These are phyloP conservation scores for Saururus chinensis DNA, from an alignment of 164 flowering plant species.

Conservation along the genomic window DNA sequence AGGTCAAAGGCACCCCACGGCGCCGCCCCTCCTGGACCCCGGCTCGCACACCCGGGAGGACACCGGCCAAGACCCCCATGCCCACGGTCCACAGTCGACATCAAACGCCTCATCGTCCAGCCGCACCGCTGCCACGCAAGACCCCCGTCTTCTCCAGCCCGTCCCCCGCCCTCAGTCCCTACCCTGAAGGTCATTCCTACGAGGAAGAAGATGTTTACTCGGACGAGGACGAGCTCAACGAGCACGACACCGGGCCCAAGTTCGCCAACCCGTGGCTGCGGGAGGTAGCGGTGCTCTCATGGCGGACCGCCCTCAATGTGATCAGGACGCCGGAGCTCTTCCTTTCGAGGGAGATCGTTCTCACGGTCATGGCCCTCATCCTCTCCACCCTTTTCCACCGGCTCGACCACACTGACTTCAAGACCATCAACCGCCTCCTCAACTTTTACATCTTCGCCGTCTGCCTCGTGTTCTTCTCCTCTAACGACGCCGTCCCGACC, in stretches of 20 bases:
- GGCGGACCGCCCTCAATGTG: slow-evolving; percentile 55
- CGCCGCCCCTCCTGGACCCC: slow-evolving; percentile 77
- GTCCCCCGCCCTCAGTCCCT: slow-evolving; percentile 14
- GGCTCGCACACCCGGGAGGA: slow-evolving; percentile 48
- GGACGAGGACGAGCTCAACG: slow-evolving; percentile 35
- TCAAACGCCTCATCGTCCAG: slow-evolving; percentile 11
- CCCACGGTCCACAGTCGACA: slow-evolving; percentile 9
- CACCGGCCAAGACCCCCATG: slow-evolving; percentile 39
- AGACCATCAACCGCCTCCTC: slow-evolving; percentile 47
- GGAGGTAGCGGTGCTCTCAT: slow-evolving; percentile 59
- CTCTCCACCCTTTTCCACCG: slow-evolving; percentile 50
- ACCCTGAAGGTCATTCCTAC: slow-evolving; percentile 4
- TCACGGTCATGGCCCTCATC: slow-evolving; percentile 58
- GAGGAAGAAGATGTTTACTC: slow-evolving; percentile 21
- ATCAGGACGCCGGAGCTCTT: slow-evolving; percentile 74
- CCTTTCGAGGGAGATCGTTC: slow-evolving; percentile 61
- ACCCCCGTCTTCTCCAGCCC: slow-evolving; percentile 6
- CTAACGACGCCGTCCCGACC: slow-evolving; percentile 75
- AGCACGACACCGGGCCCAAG: slow-evolving; percentile 33
- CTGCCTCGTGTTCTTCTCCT: slow-evolving; percentile 72
- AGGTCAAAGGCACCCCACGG: slow-evolving; percentile 56
- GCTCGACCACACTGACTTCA: slow-evolving; percentile 20
- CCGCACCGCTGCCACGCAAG: neutral
- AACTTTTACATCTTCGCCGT: slow-evolving; percentile 70
- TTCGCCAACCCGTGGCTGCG: slow-evolving; percentile 82